A percentile compares a stretch with the other conserved stretches of the same genome.
phyloP scores from a whole-genome alignment of 208 protist species.

The Kentomonas sorsogonicus region DNA sequence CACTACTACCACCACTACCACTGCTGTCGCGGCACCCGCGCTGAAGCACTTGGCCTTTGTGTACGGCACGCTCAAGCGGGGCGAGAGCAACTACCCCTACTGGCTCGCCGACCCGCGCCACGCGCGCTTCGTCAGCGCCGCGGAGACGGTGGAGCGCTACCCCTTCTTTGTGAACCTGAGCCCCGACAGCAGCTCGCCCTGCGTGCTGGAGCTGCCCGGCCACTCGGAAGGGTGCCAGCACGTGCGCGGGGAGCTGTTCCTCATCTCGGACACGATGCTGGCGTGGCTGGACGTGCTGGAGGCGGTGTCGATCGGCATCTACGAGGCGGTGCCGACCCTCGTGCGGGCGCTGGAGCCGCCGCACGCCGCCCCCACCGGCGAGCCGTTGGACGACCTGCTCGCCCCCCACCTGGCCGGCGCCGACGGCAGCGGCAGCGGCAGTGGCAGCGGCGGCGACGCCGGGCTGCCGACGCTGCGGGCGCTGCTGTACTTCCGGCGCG shows the following conservation, averaged over 20 bases:
- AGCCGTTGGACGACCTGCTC: neutral
- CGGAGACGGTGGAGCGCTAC: constrained; percentile 36
- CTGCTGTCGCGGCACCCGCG: no score
- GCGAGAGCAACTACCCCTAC: constrained; percentile 63
- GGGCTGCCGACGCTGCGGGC: constrained; percentile 14
- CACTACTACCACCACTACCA: no score
- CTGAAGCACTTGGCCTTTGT: constrained; percentile 65
- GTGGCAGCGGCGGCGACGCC: no score
- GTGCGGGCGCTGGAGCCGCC: constrained; percentile 21
- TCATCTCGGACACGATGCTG: constrained; percentile 43
- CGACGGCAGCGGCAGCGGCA: neutral
- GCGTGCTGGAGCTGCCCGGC: constrained; percentile 39
- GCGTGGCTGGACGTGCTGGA: constrained; percentile 58
- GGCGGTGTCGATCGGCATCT: constrained; percentile 26
- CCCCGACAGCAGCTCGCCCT: constrained; percentile 43
- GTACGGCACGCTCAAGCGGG: constrained; percentile 62
- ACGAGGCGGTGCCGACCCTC: constrained; percentile 20
- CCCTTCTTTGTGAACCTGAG: constrained; percentile 58
- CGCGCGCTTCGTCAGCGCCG: constrained; percentile 38
- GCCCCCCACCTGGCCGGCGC: neutral
- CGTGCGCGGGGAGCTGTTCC: constrained; percentile 61
- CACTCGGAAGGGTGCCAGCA: constrained; percentile 19
- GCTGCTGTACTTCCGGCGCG: constrained; percentile 42
- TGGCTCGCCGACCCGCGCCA: constrained; percentile 50
- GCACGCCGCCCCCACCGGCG: constrained; percentile 13